Percentiles rank a stretch among this genome's conserved stretches.
Conservation (phyloP, 352 stramenopile species). For the Pythium brassicae region DNA sequence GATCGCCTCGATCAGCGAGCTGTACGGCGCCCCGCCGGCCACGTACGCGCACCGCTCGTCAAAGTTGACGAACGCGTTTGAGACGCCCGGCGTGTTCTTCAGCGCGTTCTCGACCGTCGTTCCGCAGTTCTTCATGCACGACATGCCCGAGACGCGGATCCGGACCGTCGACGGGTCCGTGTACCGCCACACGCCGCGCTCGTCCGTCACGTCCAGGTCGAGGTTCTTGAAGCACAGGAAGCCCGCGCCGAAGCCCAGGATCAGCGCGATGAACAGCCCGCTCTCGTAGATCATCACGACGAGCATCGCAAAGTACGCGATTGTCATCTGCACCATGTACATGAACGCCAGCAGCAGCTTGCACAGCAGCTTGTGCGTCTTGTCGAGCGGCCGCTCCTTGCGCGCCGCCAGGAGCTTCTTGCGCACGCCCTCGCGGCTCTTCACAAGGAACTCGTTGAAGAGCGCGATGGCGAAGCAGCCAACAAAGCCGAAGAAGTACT, state of each 20-base stretch:
- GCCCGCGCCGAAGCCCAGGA: constrained; percentile 61
- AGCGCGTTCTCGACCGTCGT: constrained; percentile 71
- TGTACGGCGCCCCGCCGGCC: constrained; percentile 46
- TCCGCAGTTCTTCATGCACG: constrained; percentile 89
- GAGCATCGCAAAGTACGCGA: constrained; percentile 82
- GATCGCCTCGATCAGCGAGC: constrained; percentile 51
- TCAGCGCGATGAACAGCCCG: constrained; percentile 65
- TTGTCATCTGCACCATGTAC: constrained; percentile 81
- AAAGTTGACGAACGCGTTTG: constrained; percentile 72
- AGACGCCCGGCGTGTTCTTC: constrained; percentile 48
- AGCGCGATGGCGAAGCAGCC: constrained; percentile 59
- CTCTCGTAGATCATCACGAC: constrained; percentile 83
- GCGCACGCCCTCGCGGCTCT: constrained; percentile 44
- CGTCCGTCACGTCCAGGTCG: constrained; percentile 61
- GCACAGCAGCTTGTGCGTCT: constrained; percentile 56
- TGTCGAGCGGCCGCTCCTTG: constrained; percentile 35
- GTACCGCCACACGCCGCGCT: constrained; percentile 68
- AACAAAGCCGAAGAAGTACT: constrained; percentile 73
- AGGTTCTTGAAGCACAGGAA: constrained; percentile 76
- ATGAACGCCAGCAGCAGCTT: constrained; percentile 54
- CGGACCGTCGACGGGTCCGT: constrained; percentile 65
- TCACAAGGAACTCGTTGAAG: constrained; percentile 64
- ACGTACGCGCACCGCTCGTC: constrained; percentile 73
- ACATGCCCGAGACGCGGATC: constrained; percentile 86
- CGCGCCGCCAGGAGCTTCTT: constrained; percentile 34